Conservation (phyloP, 805 yeast species). For the Zygosaccharomyces pseudorouxii region DNA sequence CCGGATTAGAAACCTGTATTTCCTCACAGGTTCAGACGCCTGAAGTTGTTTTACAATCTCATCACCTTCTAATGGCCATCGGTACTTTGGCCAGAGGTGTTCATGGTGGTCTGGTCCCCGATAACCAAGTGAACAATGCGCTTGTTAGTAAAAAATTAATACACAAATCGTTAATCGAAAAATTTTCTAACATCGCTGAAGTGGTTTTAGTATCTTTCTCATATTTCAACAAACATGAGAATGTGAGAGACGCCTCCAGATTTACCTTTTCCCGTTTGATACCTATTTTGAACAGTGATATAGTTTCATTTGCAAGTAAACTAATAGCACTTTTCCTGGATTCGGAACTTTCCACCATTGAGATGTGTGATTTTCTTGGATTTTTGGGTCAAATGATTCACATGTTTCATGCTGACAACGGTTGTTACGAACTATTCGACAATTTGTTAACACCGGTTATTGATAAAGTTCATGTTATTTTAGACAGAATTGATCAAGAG, state of each 20-base stretch:
- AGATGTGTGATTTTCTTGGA: constrained; percentile 74
- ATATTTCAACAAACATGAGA: constrained; percentile 57
- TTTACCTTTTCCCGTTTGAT: constrained; percentile 84
- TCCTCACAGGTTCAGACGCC: constrained; percentile 41
- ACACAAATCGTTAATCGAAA: constrained; percentile 37
- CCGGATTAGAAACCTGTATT: constrained; percentile 63
- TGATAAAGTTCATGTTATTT: constrained; percentile 51
- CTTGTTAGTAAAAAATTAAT: constrained; percentile 30
- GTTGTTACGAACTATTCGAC: constrained; percentile 67
- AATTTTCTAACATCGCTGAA: constrained; percentile 67
- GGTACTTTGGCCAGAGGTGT: constrained; percentile 89
- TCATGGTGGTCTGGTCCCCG: constrained; percentile 45
- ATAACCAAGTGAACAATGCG: constrained; percentile 38
- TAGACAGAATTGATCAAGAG: constrained; percentile 43
- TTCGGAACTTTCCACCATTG: constrained; percentile 53
- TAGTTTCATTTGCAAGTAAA: constrained; percentile 56
- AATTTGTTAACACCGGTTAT: constrained; percentile 72
- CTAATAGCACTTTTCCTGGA: constrained; percentile 63
- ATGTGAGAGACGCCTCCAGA: constrained; percentile 78
- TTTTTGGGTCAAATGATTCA: constrained; percentile 88
- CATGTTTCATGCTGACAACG: constrained; percentile 59
- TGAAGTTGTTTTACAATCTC: constrained; percentile 62
- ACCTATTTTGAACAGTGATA: constrained; percentile 56
- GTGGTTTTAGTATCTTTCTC: constrained; percentile 82
- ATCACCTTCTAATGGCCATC: constrained; percentile 81